Evolutionary conservation across 495 filamentous ascomycete genomes (phyloP).

Genomic region (Xylaria castorea): DNA sequence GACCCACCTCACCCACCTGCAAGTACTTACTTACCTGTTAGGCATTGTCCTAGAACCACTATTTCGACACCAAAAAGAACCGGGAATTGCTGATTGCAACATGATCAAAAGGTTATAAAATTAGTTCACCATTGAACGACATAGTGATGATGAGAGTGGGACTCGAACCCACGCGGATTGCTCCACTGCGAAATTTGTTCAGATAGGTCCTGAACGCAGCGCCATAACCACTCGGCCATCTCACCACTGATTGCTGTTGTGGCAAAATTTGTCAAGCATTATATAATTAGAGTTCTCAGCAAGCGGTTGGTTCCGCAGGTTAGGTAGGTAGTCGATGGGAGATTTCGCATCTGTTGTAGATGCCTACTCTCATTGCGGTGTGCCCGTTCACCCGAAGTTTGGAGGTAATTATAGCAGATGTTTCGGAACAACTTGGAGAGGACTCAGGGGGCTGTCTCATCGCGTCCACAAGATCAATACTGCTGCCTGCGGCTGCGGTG

Average conservation of each 20-base stretch:
- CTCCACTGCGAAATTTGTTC: conserved; percentile 42
- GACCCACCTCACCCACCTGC: not conserved
- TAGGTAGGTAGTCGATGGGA: not conserved
- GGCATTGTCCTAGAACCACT: not conserved
- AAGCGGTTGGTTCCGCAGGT: not conserved
- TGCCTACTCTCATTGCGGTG: not conserved
- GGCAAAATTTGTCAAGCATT: not conserved
- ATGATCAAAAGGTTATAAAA: too few relatives aligned
- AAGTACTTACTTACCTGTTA: too few relatives aligned
- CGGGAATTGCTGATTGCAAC: too few relatives aligned
- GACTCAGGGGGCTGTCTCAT: not conserved
- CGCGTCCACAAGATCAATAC: not conserved
- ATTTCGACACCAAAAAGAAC: not conserved
- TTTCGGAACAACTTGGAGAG: not conserved
- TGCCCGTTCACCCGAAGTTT: not conserved
- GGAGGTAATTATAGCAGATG: not conserved
- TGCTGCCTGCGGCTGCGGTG: too few relatives aligned
- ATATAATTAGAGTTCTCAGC: not conserved
- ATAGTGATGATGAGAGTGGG: conserved; percentile 43
- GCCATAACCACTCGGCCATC: conserved; percentile 32
- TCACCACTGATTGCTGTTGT: not conserved
- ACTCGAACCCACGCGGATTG: conserved; percentile 53
- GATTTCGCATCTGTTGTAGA: not conserved
- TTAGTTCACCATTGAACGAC: too few relatives aligned
- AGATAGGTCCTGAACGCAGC: conserved; percentile 25